phyloP scores from a whole-genome alignment of 2,329 filamentous ascomycete genomes.

The Fusarium coicis region DNA sequence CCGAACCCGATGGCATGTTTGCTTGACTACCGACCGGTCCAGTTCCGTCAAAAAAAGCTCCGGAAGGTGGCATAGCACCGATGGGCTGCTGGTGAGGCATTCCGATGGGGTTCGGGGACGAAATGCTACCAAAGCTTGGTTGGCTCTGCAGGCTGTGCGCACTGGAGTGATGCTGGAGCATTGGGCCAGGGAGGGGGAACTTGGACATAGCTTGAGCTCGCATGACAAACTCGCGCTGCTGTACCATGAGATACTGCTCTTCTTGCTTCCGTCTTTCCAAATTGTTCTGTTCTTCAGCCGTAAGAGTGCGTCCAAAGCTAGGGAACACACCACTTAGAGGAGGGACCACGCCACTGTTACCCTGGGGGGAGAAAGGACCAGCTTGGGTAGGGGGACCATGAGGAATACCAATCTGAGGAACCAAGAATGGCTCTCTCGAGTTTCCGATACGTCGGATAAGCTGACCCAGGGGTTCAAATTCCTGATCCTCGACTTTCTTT shows the following conservation, averaged over 20 bases:
- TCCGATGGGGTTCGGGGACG: constrained; percentile 83
- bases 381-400: constrained; percentile 77
- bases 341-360: constrained; percentile 75
- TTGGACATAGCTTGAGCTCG: constrained; percentile 84
- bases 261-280: constrained; percentile 96
- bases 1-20: constrained; percentile 41
- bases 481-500: constrained; percentile 91
- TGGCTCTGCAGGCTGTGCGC: constrained; percentile 97
- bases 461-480: constrained; percentile 95
- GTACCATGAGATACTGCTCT: constrained; percentile 95
- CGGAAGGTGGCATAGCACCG: constrained; percentile 67
- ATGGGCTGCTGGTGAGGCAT: constrained; percentile 63
- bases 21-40: constrained; percentile 51
- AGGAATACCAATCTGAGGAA: constrained; percentile 94
- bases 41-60: constrained; percentile 75
- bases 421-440: constrained; percentile 95
- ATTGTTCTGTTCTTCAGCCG: constrained; percentile 97
- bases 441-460: constrained; percentile 96
- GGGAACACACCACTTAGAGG: constrained; percentile 95
- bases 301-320: constrained; percentile 94
- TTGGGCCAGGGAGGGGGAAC: constrained; percentile 67
- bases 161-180: constrained; percentile 91
- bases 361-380: constrained; percentile 60
- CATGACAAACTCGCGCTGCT: constrained; percentile 92
- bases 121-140: constrained; percentile 94